Conservation (phyloP, 345 rosid genomes). For the Chamaenerion angustifolium region DNA sequence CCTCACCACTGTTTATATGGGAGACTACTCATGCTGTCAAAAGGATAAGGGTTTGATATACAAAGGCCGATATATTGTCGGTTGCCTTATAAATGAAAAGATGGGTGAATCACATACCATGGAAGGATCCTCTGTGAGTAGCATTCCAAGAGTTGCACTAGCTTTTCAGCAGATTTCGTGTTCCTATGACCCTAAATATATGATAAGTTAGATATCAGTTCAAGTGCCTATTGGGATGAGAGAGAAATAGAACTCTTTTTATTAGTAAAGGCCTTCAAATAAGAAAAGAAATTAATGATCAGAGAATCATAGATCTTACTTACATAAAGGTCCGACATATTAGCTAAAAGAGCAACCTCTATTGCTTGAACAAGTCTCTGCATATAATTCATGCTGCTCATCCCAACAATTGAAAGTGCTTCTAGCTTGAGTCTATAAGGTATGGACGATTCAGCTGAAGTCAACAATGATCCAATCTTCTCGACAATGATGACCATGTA, state of each 20-base stretch:
- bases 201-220: background rate
- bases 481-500: slow-evolving; percentile 50
- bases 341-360: slow-evolving; percentile 46
- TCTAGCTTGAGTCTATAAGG: slow-evolving; percentile 45
- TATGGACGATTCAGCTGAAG: slow-evolving; percentile 29
- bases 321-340: slow-evolving; percentile 51
- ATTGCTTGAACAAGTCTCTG: slow-evolving; percentile 43
- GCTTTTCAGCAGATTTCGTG: slow-evolving; percentile 25
- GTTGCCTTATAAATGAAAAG: background rate
- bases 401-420: slow-evolving; percentile 50
- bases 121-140: slow-evolving; percentile 53
- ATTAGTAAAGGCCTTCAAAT: background rate
- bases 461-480: slow-evolving; percentile 31
- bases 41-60: background rate
- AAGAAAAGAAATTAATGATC: no score
- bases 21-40: background rate
- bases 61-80: background rate
- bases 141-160: slow-evolving; percentile 60
- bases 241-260: background rate
- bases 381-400: slow-evolving; percentile 39
- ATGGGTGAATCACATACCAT: slow-evolving; percentile 39
- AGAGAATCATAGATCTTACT: slow-evolving; percentile 9
- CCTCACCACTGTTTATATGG: no score
- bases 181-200: slow-evolving; percentile 47
- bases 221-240: background rate